A percentile compares a stretch with the other conserved stretches of the same genome.
phyloP scores from a whole-genome alignment of 116 monocot species.

The Papilionanthe hybrid region DNA sequence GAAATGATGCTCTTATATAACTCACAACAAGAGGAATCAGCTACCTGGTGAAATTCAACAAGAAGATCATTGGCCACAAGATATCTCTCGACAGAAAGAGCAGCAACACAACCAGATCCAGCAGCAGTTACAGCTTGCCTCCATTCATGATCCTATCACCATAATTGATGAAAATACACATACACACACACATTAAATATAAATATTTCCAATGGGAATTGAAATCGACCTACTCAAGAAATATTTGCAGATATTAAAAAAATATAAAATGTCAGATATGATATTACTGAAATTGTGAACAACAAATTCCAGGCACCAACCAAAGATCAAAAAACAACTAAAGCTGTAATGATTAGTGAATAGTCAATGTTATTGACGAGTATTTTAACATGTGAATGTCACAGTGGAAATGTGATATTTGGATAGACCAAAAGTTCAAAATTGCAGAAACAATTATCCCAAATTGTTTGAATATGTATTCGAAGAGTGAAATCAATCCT shows the following conservation, averaged over 20 bases:
- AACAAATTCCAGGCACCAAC: not conserved
- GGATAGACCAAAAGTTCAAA: not conserved
- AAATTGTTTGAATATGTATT: not conserved
- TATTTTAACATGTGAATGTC: not conserved
- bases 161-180: conserved; percentile 4
- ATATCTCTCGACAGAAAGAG: conserved; percentile 97
- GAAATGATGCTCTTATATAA: not conserved
- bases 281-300: not conserved
- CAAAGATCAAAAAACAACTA: not conserved
- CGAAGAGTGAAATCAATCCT: not conserved
- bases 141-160: conserved; percentile 91
- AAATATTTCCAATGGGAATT: not conserved
- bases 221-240: not conserved
- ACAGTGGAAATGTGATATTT: not conserved
- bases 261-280: not conserved
- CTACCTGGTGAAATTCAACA: conserved; percentile 95
- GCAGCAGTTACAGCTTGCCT: conserved; percentile 98
- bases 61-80: conserved; percentile 77
- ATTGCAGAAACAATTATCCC: not conserved
- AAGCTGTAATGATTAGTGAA: not conserved
- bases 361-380: not conserved
- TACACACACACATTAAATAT: too few relatives aligned
- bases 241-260: not conserved
- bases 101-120: conserved; percentile 95
- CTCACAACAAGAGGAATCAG: not conserved